phyloP scores from a whole-genome alignment of 257 asterid genomes.

The Nicotiana sylvestris region DNA sequence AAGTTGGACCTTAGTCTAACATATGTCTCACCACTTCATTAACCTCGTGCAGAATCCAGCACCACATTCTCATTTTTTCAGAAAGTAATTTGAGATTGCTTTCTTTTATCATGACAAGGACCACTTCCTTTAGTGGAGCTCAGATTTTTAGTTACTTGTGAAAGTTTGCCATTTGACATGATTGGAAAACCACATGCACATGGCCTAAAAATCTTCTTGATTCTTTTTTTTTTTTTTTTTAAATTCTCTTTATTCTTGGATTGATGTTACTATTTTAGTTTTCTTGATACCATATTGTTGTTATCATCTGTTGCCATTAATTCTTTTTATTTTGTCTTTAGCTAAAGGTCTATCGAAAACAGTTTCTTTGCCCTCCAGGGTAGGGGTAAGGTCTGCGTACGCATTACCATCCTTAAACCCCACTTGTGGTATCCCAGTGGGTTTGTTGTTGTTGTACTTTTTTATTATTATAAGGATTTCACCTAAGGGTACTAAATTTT shows the following conservation, averaged over 20 bases:
- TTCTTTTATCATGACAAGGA: neutral
- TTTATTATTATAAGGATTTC: neutral
- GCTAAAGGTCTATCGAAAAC: too few relatives aligned
- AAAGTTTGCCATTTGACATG: neutral
- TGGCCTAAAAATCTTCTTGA: neutral
- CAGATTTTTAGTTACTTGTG: neutral
- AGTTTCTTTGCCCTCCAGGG: too few relatives aligned
- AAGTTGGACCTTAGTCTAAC: neutral
- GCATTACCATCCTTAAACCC: too few relatives aligned
- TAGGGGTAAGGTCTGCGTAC: too few relatives aligned
- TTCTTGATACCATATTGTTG: too few relatives aligned
- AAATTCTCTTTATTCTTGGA: too few relatives aligned
- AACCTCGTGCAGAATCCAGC: neutral
- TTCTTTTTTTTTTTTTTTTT: too few relatives aligned
- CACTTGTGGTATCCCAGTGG: too few relatives aligned
- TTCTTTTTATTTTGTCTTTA: too few relatives aligned
- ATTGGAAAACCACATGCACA: neutral
- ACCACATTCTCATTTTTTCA: neutral
- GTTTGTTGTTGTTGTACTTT: too few relatives aligned
- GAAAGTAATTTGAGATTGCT: neutral
- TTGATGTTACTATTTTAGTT: too few relatives aligned
- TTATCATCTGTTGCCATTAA: too few relatives aligned
- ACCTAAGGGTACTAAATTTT: neutral
- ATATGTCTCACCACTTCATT: neutral
- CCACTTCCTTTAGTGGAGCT: neutral